Percentiles rank a stretch among this genome's conserved stretches.
Evolutionary conservation across 768 basidiomycete genomes (phyloP).

Genomic region (Austroboletus eburneus): DNA sequence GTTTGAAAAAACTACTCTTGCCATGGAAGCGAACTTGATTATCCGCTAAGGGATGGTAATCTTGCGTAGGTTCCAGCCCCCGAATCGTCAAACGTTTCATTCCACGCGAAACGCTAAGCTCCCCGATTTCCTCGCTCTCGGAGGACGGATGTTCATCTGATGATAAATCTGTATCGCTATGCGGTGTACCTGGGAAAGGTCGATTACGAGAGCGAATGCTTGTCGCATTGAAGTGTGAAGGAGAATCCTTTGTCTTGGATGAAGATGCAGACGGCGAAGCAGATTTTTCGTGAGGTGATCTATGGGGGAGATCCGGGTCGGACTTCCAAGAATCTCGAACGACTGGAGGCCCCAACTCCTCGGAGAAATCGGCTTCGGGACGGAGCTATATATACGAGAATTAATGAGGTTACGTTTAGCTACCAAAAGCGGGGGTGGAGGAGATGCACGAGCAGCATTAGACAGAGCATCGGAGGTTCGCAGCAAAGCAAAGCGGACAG

Average conservation of each 20-base stretch:
- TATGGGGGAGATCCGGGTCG: conserved; percentile 18
- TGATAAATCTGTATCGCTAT: conserved; percentile 27
- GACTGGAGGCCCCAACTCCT: conserved; percentile 59
- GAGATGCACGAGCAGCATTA: conserved; percentile 1
- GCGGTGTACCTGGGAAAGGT: conserved; percentile 21
- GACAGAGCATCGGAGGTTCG: neutral
- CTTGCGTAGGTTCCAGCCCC: conserved; percentile 35
- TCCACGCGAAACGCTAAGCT: conserved; percentile 37
- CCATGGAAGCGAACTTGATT: conserved; percentile 56
- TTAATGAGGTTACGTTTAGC: conserved; percentile 7
- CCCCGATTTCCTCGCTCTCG: conserved; percentile 35
- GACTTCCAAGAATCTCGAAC: conserved; percentile 62
- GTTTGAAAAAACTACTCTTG: conserved; percentile 52
- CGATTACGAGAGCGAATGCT: conserved; percentile 5
- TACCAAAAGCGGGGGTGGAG: neutral
- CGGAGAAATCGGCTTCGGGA: conserved; percentile 58
- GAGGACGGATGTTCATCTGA: conserved; percentile 29
- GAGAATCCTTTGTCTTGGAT: conserved; percentile 12
- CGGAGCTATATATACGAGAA: conserved; percentile 44
- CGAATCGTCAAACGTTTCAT: conserved; percentile 36
- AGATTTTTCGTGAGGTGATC: conserved; percentile 21
- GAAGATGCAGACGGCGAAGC: conserved; percentile 16
- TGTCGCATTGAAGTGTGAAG: conserved; percentile 11
- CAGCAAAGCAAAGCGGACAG: neutral
- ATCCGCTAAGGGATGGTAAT: conserved; percentile 29